Conservation (phyloP, 2,329 filamentous ascomycete species). For the Sphaerulina musiva region DNA sequence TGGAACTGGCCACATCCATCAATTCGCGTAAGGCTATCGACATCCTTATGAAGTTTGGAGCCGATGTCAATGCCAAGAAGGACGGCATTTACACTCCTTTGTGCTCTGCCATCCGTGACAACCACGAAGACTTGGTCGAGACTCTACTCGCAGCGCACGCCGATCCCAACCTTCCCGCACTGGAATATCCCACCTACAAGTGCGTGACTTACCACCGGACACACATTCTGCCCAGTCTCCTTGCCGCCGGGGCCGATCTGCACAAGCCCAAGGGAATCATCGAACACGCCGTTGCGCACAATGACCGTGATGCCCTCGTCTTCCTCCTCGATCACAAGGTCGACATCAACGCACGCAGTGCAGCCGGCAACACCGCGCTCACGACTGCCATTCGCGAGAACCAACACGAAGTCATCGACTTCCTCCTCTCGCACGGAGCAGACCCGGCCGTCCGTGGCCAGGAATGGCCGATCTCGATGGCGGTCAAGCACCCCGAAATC, state of each 20-base stretch:
- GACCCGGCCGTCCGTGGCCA: constrained; percentile 58
- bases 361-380: constrained; percentile 55
- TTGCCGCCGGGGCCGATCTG: constrained; percentile 56
- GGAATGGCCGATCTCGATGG: constrained; percentile 66
- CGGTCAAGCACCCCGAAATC: constrained; percentile 55
- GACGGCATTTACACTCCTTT: constrained; percentile 63
- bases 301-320: constrained; percentile 55
- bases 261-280: constrained; percentile 57
- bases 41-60: constrained; percentile 56
- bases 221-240: constrained; percentile 54
- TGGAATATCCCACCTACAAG: constrained; percentile 62
- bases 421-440: constrained; percentile 53
- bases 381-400: constrained; percentile 61
- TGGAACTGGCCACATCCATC: constrained; percentile 57
- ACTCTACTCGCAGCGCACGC: constrained; percentile 51
- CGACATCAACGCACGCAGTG: constrained; percentile 53
- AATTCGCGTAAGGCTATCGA: constrained; percentile 57
- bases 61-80: constrained; percentile 56
- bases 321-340: constrained; percentile 57
- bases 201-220: constrained; percentile 60
- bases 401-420: constrained; percentile 53
- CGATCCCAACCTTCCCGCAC: constrained; percentile 50
- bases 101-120: constrained; percentile 62
- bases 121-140: constrained; percentile 55
- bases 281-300: constrained; percentile 56